Base-by-base conservation (phyloP, 768 basidiomycete genomes). In the Amanita rimosa region DNA sequence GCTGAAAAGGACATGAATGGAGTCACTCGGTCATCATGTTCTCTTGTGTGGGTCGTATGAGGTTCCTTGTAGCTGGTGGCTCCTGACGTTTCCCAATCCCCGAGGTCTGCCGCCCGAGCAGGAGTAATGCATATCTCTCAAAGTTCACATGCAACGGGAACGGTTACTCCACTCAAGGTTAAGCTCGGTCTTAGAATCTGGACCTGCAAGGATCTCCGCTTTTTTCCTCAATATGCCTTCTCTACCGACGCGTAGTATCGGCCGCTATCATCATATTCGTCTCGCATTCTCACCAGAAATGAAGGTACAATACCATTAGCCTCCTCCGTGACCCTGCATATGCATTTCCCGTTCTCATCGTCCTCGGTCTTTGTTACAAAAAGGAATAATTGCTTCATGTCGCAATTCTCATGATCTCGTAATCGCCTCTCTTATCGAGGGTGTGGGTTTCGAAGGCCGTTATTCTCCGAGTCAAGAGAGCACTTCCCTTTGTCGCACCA, bases 401-500 rank as follows among this genome's bases (percentile, higher is more conserved):
- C 33, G 34, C 44, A 45, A 24, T n/a, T 16, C 41, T 26, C 16
- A 29, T 27, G 14, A 43, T 43, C 24, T 11, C 40, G 40, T 41
- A 41, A 41, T 13, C 21, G 19, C 40, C 21, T 41, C 24, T 42
- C 22, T 42, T 42, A 27, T 42, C 24, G 24, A 42, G 24, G 29
- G 11, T 31, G 13, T 31, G 29, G 10, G 29, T 31, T 11, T 31
- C 29, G 29, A 31, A 31, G 11, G n/a, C 24, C 41, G 41, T 26
- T 14, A 10, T 10, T 41, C 8, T 42, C 41, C 26, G 41, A 42
- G 41, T 8, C 41, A 16, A 14, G 24, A 10, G 24, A 41, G 13
- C 13, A 2, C 21, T 41, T 19, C 17, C 37, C 37, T 19, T 42
- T 13, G 29, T 29, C 56, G 37, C 57, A 61, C 42, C 61, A 57